Base-by-base conservation (phyloP, 345 rosid species). In the Eucalyptus curtisii region DNA sequence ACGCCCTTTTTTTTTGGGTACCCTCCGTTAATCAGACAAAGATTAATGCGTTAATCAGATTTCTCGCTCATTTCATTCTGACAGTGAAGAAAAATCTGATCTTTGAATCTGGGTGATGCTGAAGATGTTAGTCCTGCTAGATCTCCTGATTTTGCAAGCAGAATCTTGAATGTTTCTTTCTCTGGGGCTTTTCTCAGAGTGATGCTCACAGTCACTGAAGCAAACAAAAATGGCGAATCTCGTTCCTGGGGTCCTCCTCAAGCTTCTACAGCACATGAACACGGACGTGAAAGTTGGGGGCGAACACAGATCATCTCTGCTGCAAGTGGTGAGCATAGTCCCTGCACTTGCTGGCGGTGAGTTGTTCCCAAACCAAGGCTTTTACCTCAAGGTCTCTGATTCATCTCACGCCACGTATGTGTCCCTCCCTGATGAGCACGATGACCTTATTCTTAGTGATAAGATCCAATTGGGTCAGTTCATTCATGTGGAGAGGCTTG, bases 261-360 rank as follows among this genome's bases (percentile, higher is more conserved):
- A 98, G 95, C 99, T 98, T 86, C 93, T 98, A 86, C 98, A 97
- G 66, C 99, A 97, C 89, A 98, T 98, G 98, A 94, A 96, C 94
- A 95, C 98, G n/a, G 97, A 97, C 93, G 96, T 98, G 89, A 98
- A 97, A 91, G 96, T 98, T 91, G 96, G 95, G 49, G 99, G 99
- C 47, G 99, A 98, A 93, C 96, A 98, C 91, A 93, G 99, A 94
- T 96, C 99, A 4, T 95, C 98, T 90, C 90, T 98, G 4, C 90
- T 98, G 89, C 99, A 98, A 87, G 99, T 98, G 1, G 93, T 98
- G 90, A 96, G 99, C 91, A 98, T 98, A 82, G 99, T 98, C 4
- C 99, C 99, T 10, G 99, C 99, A n/a, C 76, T 98, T 49, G 99
- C 99, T 16, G 99, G 99, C 45, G 97, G 99, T 44, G 99, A 97